A percentile compares a stretch with the other conserved stretches of the same genome.
These are phyloP conservation scores for Macrotyloma uniflorum DNA, from an alignment of 306 rosid genomes.

Conservation along the genomic window DNA sequence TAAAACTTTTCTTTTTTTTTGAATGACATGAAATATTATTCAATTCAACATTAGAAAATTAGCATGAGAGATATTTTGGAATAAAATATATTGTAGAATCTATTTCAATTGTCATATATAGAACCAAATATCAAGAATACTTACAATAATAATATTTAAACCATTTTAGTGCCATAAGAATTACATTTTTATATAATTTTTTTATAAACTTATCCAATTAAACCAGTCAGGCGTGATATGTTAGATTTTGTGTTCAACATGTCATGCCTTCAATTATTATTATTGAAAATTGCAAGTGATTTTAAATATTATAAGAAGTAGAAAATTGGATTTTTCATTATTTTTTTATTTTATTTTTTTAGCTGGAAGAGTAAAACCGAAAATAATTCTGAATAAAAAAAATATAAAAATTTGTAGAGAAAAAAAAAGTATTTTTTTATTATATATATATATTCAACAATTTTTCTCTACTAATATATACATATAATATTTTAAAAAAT, in stretches of 20 bases:
- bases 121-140: background rate
- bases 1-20: background rate
- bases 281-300: too few relatives aligned
- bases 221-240: slow-evolving; percentile 7
- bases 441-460: too few relatives aligned
- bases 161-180: background rate
- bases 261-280: background rate
- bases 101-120: background rate
- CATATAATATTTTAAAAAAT: too few relatives aligned
- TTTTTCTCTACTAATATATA: too few relatives aligned
- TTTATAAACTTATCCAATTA: background rate
- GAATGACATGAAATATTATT: background rate
- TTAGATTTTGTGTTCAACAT: background rate
- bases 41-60: too few relatives aligned
- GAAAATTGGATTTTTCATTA: too few relatives aligned
- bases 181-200: background rate
- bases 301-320: too few relatives aligned
- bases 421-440: too few relatives aligned
- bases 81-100: background rate
- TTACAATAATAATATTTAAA: background rate
- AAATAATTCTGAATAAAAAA: too few relatives aligned
- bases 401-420: too few relatives aligned
- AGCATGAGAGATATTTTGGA: background rate
- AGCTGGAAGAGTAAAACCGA: too few relatives aligned
- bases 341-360: too few relatives aligned